Conservation (phyloP, 768 basidiomycete species). For the Amanita thiersii region DNA sequence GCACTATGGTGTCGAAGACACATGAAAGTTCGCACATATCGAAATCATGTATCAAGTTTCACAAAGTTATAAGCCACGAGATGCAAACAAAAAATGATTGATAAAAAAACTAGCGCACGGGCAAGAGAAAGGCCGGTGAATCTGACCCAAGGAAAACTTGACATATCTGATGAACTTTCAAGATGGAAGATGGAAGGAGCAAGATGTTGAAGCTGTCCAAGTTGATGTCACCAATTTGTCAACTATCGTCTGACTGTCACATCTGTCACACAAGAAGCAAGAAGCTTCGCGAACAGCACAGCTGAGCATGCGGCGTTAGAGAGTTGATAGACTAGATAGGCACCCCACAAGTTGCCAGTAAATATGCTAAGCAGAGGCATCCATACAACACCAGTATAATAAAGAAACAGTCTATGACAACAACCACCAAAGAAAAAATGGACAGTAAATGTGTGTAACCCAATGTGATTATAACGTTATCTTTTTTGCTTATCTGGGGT, state of each 20-base stretch:
- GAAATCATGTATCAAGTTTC: slow-evolving; percentile 2
- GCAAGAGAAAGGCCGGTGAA: slow-evolving; percentile 36
- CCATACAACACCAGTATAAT: neutral
- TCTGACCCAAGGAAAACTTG: slow-evolving; percentile 51
- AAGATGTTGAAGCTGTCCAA: too few species aligned
- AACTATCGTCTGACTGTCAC: neutral
- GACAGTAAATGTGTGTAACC: too few species aligned
- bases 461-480: neutral
- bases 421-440: too few species aligned
- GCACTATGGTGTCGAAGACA: slow-evolving; percentile 27
- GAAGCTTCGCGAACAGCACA: neutral
- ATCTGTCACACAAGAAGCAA: neutral
- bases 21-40: neutral
- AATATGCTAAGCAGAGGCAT: neutral
- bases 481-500: neutral
- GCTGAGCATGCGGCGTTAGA: neutral
- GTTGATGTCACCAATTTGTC: neutral
- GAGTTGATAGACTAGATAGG: too few species aligned
- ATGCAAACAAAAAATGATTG: slow-evolving; percentile 2
- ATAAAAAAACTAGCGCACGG: slow-evolving; percentile 25
- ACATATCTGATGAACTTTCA: slow-evolving; percentile 26
- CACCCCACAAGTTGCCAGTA: neutral
- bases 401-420: too few species aligned
- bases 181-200: too few species aligned
- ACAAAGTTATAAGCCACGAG: slow-evolving; percentile 10